A percentile compares a stretch with the other conserved stretches of the same genome.
Conservation (phyloP, 2,329 filamentous ascomycete species). For the Pseudogymnoascus sp. region DNA sequence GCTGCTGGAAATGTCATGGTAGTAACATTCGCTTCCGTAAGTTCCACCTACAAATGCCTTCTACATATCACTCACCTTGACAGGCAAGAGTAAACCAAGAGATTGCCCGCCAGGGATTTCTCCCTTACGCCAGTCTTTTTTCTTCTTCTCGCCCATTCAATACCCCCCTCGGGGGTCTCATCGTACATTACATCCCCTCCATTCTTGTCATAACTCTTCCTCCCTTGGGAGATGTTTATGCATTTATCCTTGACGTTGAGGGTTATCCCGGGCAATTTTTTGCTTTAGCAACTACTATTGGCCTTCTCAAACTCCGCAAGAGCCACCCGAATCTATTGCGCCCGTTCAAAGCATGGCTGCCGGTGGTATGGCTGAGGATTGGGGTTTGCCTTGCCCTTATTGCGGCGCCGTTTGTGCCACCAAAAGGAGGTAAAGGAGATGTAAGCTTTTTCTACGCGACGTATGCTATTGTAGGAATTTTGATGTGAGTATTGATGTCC, state of each 20-base stretch:
- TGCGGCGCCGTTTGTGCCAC: slow-evolving; percentile 33
- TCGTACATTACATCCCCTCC: slow-evolving; percentile 57
- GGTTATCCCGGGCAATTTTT: slow-evolving; percentile 41
- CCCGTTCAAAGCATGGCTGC: slow-evolving; percentile 24
- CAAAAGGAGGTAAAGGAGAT: slow-evolving; percentile 34
- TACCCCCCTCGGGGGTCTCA: slow-evolving; percentile 33
- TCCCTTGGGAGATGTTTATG: slow-evolving; percentile 34
- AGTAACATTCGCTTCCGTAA: slow-evolving; percentile 49
- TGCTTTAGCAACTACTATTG: slow-evolving; percentile 27
- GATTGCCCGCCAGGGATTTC: slow-evolving; percentile 41
- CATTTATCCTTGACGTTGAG: slow-evolving; percentile 34
- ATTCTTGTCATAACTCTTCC: slow-evolving; percentile 48
- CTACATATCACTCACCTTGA: slow-evolving; percentile 16
- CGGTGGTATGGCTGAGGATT: slow-evolving; percentile 27
- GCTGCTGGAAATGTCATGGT: slow-evolving; percentile 44
- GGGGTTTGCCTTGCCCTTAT: slow-evolving; percentile 27
- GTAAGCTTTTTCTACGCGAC: slow-evolving; percentile 47
- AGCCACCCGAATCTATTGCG: slow-evolving; percentile 38
- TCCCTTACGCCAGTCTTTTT: slow-evolving; percentile 36
- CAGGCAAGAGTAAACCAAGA: slow-evolving; percentile 44
- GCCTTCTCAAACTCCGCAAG: slow-evolving; percentile 44
- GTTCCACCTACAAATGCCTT: slow-evolving; percentile 21
- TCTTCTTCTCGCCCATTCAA: slow-evolving; percentile 23
- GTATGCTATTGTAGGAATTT: slow-evolving; percentile 47
- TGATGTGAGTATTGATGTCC: slow-evolving; percentile 39